Evolutionary conservation across 805 yeast species (phyloP).

Genomic region (Suhomyces emberorum): DNA sequence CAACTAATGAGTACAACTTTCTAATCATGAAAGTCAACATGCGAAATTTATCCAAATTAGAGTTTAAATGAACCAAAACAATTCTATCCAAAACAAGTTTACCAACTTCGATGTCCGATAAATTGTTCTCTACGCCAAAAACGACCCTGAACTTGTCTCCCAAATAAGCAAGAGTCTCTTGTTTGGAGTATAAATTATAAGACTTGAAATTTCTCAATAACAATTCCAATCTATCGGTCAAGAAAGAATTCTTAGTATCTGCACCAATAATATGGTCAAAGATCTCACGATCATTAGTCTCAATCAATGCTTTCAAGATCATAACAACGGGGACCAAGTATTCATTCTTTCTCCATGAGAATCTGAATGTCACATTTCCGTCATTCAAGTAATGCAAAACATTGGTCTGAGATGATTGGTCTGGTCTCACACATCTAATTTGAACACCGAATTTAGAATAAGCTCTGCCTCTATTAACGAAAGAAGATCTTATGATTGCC

Average conservation of each 20-base stretch:
- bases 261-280: slow-evolving; percentile 95
- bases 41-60: slow-evolving; percentile 76
- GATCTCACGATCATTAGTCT: slow-evolving; percentile 90
- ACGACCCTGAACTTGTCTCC: slow-evolving; percentile 97
- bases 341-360: slow-evolving; percentile 96
- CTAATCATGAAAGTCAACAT: slow-evolving; percentile 91
- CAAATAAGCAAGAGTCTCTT: slow-evolving; percentile 87
- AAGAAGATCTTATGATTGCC: slow-evolving; percentile 95
- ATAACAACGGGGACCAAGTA: slow-evolving; percentile 89
- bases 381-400: slow-evolving; percentile 94
- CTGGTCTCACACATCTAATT: slow-evolving; percentile 91
- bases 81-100: slow-evolving; percentile 76
- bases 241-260: slow-evolving; percentile 81
- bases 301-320: slow-evolving; percentile 86
- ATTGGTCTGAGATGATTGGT: slow-evolving; percentile 95
- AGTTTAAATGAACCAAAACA: slow-evolving; percentile 81
- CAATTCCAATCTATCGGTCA: slow-evolving; percentile 96
- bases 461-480: slow-evolving; percentile 88
- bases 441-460: slow-evolving; percentile 91
- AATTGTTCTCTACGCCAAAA: slow-evolving; percentile 83
- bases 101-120: slow-evolving; percentile 88
- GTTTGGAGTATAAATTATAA: slow-evolving; percentile 71
- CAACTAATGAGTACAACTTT: slow-evolving; percentile 89
- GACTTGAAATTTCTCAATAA: slow-evolving; percentile 83
- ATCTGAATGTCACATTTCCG: slow-evolving; percentile 94